Conservation (phyloP, 2,329 filamentous ascomycete species). For the Rosellinia necatrix region DNA sequence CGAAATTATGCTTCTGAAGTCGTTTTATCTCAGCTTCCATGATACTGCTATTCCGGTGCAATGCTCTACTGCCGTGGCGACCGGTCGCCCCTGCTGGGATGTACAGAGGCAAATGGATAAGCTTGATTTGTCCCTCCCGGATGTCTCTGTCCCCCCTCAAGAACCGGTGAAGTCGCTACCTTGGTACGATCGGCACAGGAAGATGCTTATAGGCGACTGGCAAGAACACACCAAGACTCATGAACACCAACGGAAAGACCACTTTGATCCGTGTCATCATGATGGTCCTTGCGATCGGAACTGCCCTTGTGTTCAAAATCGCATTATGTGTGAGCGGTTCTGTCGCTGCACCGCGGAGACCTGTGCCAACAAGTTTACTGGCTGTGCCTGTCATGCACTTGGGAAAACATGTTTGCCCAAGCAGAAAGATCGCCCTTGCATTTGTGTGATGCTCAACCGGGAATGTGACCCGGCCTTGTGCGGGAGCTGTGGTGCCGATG, state of each 20-base stretch:
- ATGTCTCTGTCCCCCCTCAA: slow-evolving; percentile 34
- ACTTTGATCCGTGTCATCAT: slow-evolving; percentile 70
- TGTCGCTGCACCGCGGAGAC: slow-evolving; percentile 65
- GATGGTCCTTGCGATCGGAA: slow-evolving; percentile 66
- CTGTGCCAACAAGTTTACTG: slow-evolving; percentile 68
- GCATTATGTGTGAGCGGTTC: slow-evolving; percentile 73
- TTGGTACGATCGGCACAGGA: slow-evolving; percentile 63
- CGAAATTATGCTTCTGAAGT: slow-evolving; percentile 54
- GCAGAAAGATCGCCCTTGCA: slow-evolving; percentile 65
- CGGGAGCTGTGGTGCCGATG: slow-evolving; percentile 68
- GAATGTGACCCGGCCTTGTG: slow-evolving; percentile 84
- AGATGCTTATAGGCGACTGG: slow-evolving; percentile 59
- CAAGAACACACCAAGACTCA: slow-evolving; percentile 59
- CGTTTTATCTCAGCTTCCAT: slow-evolving; percentile 51
- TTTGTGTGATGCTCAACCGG: slow-evolving; percentile 72
- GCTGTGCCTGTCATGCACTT: slow-evolving; percentile 64
- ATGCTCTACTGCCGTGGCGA: slow-evolving; percentile 55
- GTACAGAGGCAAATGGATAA: slow-evolving; percentile 51
- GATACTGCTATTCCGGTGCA: slow-evolving; percentile 50
- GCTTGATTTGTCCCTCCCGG: slow-evolving; percentile 44
- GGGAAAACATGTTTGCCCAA: slow-evolving; percentile 64
- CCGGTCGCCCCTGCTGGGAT: slow-evolving; percentile 58
- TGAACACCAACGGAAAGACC: slow-evolving; percentile 59
- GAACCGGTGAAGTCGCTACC: slow-evolving; percentile 50
- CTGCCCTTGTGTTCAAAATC: slow-evolving; percentile 66